Conservation (phyloP, 2,329 filamentous ascomycete species). For the Fusarium tuaranense region DNA sequence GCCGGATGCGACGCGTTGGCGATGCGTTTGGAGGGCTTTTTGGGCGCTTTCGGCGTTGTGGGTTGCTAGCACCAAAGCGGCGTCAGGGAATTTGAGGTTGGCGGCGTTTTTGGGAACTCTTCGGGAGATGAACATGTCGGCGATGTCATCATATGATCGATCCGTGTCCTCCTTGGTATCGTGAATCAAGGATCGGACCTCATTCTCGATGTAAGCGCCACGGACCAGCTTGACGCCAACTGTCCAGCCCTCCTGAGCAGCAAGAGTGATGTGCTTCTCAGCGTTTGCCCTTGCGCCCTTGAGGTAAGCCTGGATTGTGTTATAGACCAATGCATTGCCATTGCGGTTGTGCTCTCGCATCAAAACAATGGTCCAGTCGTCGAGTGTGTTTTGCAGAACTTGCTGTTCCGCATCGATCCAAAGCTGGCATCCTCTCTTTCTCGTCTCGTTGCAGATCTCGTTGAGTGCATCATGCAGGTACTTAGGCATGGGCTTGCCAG, state of each 20-base stretch:
- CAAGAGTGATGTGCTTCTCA: conserved; percentile 58
- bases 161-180: conserved; percentile 65
- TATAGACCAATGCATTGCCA: conserved; percentile 51
- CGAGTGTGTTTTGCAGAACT: conserved; percentile 54
- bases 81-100: conserved; percentile 52
- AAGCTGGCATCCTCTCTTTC: conserved; percentile 52
- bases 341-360: conserved; percentile 55
- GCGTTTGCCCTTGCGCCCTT: conserved; percentile 58
- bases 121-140: conserved; percentile 58
- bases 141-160: conserved; percentile 61
- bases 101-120: conserved; percentile 26
- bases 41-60: conserved; percentile 60
- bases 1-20: conserved; percentile 50
- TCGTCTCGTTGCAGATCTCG: conserved; percentile 53
- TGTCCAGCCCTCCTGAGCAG: conserved; percentile 61
- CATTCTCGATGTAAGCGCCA: conserved; percentile 65
- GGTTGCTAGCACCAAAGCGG: conserved; percentile 64
- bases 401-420: conserved; percentile 61
- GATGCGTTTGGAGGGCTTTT: conserved; percentile 57
- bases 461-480: conserved; percentile 55
- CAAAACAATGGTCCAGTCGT: conserved; percentile 46
- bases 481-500: conserved; percentile 47
- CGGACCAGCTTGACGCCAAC: conserved; percentile 68
- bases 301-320: conserved; percentile 69
- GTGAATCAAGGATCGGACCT: conserved; percentile 61